Evolutionary conservation across 2,329 filamentous ascomycete genomes (phyloP).

Genomic region (Metarhizium sp.): DNA sequence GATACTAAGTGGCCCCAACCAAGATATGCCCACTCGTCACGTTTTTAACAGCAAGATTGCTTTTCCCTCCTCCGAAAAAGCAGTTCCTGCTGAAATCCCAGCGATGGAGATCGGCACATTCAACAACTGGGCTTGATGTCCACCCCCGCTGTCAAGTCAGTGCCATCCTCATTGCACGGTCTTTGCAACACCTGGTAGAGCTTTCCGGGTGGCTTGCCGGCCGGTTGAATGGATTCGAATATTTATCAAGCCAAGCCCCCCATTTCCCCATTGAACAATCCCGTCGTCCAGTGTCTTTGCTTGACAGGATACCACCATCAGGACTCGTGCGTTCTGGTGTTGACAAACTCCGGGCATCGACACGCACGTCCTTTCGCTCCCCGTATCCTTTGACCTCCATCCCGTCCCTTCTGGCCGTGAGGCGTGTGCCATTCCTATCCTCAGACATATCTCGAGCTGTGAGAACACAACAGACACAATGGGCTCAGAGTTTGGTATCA

Average conservation of each 20-base stretch:
- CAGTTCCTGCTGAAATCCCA: neutral
- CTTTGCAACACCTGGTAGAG: neutral
- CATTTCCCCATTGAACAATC: neutral
- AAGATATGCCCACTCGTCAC: conserved; percentile 1
- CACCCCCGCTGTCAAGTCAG: neutral
- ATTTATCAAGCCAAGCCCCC: conserved; percentile 4
- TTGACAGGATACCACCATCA: neutral
- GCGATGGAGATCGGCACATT: neutral
- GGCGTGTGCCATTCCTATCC: neutral
- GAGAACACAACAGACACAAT: conserved; percentile 7
- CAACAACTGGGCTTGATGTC: neutral
- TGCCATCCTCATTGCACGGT: neutral
- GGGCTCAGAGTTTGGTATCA: conserved; percentile 24
- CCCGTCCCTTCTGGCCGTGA: neutral
- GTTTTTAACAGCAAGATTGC: neutral
- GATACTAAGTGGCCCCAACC: neutral
- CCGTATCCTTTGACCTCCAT: neutral
- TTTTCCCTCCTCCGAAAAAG: neutral
- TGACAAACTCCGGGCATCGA: neutral
- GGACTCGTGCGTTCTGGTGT: neutral
- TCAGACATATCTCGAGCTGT: neutral
- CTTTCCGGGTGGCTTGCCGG: neutral
- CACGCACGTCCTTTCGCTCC: neutral
- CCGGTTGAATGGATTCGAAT: neutral
- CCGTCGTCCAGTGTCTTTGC: neutral